Evolutionary conservation across 1,139 yeast genomes (phyloP), one percentile per base, ranked within the genome.

Genomic region (Magnusiomyces paraingens): DNA sequence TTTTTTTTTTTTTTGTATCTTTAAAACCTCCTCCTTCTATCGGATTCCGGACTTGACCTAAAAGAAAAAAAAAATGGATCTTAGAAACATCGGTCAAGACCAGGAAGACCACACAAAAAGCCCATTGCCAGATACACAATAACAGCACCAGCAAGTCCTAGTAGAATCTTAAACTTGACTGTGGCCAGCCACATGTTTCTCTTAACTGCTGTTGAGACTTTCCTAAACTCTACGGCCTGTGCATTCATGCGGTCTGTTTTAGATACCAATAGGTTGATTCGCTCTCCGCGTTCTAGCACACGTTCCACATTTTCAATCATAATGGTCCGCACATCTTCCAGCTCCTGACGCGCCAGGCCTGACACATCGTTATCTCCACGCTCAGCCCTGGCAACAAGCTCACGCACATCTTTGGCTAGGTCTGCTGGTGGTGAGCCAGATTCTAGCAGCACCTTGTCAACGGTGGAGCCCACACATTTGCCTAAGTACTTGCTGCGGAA

Each of bases 201-300:
- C 62, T 81, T 81, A 40, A 88, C 79, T 52, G 76, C 76, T 32
- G 79, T 80, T 0, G 96, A 86, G 56, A 83, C 77, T 60, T 84
- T 82, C 60, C 88, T 83, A 66, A 90, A 90, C 47, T 85, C 79
- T 70, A 76, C 80, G 3, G 95, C 81, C 39, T 82, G 80, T 32
- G 78, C 76, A 60, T 85, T 87, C 68, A 89, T 76, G 53, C 83
- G 75, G 59, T 86, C 87, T 1, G 96, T 89, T 66, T 90, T 90
- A 66, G 84, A 86, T 17, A 89, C 95, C 58, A 90, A 74, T 50
- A 80, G 70, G 58, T 82, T 81, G 56, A 90, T 81, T 55, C 87
- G 78, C 63, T 89, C 96, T 12, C 95, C 96, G 54, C 97, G 77
- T 63, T 82, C 83, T 64, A 90, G 73, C 26, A 90, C 66, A 47